Percentiles rank a stretch among this genome's conserved stretches.
These are phyloP conservation scores for Bremia lactucae DNA, from an alignment of 352 stramenopile species.

Conservation along the genomic window DNA sequence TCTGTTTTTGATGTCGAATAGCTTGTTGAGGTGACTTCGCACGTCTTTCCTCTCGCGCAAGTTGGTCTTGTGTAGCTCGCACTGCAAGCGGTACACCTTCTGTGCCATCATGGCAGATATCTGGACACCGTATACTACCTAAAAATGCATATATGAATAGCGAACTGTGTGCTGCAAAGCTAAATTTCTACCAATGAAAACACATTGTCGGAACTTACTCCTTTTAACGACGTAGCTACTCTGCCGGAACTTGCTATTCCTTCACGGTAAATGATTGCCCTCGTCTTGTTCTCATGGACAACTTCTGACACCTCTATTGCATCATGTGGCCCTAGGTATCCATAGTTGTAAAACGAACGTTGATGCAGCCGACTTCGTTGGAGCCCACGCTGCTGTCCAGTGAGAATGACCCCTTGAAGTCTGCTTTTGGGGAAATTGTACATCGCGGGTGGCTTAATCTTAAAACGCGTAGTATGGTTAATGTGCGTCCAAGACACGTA, in stretches of 20 bases:
- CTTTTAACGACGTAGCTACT: too few relatives aligned
- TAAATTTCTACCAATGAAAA: too few relatives aligned
- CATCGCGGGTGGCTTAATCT: constrained; percentile 77
- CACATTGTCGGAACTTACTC: too few relatives aligned
- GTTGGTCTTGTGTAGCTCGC: not conserved
- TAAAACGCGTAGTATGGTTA: constrained; percentile 82
- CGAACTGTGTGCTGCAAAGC: too few relatives aligned
- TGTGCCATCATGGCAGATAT: constrained; percentile 1
- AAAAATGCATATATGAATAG: too few relatives aligned
- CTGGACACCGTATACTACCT: too few relatives aligned
- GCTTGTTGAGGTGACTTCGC: not conserved
- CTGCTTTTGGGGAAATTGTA: constrained; percentile 59
- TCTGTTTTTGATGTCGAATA: constrained; percentile 2
- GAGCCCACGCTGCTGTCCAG: constrained; percentile 43
- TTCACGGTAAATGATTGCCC: too few relatives aligned
- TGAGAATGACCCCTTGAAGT: constrained; percentile 38
- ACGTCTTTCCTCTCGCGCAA: not conserved
- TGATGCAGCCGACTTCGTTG: constrained; percentile 31
- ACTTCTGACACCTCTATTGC: too few relatives aligned
- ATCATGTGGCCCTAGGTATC: too few relatives aligned
- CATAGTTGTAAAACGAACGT: constrained; percentile 20
- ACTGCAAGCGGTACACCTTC: constrained; percentile 1
- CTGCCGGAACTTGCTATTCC: too few relatives aligned
- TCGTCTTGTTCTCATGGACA: too few relatives aligned
- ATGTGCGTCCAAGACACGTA: constrained; percentile 72